Base-by-base conservation (phyloP, 176 grass and related monocot species). In the Carex myosuroides region DNA sequence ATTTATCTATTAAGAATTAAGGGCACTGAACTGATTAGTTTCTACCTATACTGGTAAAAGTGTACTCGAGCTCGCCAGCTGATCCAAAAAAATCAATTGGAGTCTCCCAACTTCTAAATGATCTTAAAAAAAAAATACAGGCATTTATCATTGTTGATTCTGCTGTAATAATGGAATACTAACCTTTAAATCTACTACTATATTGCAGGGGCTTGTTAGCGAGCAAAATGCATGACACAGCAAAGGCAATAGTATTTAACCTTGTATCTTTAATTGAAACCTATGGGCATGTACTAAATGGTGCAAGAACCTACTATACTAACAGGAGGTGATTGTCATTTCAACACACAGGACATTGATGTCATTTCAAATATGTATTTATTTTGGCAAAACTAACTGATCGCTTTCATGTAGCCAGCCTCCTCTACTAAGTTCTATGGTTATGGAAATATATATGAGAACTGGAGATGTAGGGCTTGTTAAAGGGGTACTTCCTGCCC, bases 211-310 rank as follows among this genome's bases (percentile, higher is more conserved):
- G 96, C 16, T 85, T 99, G 35, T 80, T 99, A 12, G 89, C 88
- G 30, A 99, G 96, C 84, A 99, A 95, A 88, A 99, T 99, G 96
- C 89, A 92, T 37, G 85, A 99, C n/a, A 99, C 90, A 2, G 96
- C 91, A 26, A 99, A 94, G 84, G 85, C 12, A 21, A 80, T 99
- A 10, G 85, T 85, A 37, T 83, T 82, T 73, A 94, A 95, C 82
- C 93, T 99, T 56, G 79, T 99, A 18, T 92, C 89, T 78, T 52
- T 99, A 60, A 65, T 93, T 78, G 93, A 95, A 80, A 83, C 81
- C 44, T 94, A 95, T 70, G 96, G 93, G 18, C 90, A 87, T 84
- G 96, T 95, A 84, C 81, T 75, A 2, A 95, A 99, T 57, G 96
- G 96, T 55, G 96, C 93, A 6, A 92, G 93, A 85, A 87, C 88